Percentiles rank a stretch among this genome's conserved stretches.
phyloP scores from a whole-genome alignment of 306 rosid genomes.

The Crotalaria pallida region DNA sequence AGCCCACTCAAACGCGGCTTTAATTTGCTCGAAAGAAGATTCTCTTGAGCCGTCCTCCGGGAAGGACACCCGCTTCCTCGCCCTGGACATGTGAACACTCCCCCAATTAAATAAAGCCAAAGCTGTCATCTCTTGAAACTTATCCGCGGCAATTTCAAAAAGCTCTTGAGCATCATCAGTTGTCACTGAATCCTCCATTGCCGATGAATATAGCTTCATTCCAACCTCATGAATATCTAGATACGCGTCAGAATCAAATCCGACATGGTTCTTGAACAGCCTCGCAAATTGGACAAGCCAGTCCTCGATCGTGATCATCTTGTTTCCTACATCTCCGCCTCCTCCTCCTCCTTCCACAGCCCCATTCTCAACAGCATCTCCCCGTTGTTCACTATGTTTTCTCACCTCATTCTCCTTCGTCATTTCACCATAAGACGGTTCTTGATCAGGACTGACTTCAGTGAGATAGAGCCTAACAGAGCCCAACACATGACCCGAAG shows the following conservation, averaged over 20 bases:
- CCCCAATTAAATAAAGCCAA: conserved; percentile 94
- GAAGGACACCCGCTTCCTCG: conserved; percentile 52
- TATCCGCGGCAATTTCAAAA: conserved; percentile 71
- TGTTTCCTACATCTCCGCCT: conserved; percentile 22
- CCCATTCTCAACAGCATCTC: conserved; percentile 34
- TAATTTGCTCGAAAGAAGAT: conserved; percentile 38
- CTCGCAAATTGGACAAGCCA: conserved; percentile 94
- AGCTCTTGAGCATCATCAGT: conserved; percentile 71
- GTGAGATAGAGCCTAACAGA: conserved; percentile 56
- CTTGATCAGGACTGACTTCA: conserved; percentile 52
- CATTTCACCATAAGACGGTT: conserved; percentile 58
- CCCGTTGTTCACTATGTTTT: conserved; percentile 1
- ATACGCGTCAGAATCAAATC: conserved; percentile 80
- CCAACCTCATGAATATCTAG: conserved; percentile 88
- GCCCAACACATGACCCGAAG: conserved; percentile 44
- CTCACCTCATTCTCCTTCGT: conserved; percentile 18
- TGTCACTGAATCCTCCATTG: conserved; percentile 73
- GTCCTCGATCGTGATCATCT: conserved; percentile 52
- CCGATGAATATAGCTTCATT: conserved; percentile 77
- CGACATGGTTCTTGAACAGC: conserved; percentile 93
- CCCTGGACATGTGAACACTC: conserved; percentile 78
- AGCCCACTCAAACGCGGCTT: conserved; percentile 70
- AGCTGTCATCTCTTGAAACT: conserved; percentile 93
- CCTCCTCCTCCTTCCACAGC: conserved; percentile 32
- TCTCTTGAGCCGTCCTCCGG: conserved; percentile 61